Percentiles rank a stretch among this genome's conserved stretches.
These are phyloP conservation scores for Fusarium setosum DNA, from an alignment of 2,329 filamentous ascomycete genomes.

Conservation along the genomic window DNA sequence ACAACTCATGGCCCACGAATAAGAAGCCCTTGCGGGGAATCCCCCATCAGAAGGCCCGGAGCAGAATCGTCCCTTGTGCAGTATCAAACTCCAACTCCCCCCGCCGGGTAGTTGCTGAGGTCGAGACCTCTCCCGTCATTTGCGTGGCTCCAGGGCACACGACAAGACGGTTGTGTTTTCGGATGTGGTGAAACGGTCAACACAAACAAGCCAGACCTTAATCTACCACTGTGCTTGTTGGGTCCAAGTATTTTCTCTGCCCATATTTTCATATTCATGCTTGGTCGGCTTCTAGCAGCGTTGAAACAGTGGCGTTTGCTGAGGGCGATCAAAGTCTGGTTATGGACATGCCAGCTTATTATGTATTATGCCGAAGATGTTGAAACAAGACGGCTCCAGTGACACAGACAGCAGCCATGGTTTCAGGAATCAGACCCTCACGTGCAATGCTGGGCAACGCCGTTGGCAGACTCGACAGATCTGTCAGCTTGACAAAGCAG, in stretches of 20 bases:
- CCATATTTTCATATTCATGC: not conserved
- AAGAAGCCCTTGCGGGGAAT: not conserved
- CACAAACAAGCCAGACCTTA: not conserved
- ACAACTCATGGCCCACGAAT: not conserved
- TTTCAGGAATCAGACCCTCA: not conserved
- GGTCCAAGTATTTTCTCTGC: too few species aligned
- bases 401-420: not conserved
- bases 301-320: slow-evolving; percentile 6
- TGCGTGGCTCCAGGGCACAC: not conserved
- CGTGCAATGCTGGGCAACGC: not conserved
- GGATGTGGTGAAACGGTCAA: slow-evolving; percentile 12
- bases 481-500: slow-evolving; percentile 37
- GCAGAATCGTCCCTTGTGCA: not conserved
- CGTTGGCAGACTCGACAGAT: slow-evolving; percentile 12
- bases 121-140: slow-evolving; percentile 6
- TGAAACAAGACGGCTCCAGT: slow-evolving; percentile 11
- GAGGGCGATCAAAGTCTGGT: not conserved
- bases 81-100: not conserved
- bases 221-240: not conserved
- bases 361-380: slow-evolving; percentile 15
- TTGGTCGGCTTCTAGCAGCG: slow-evolving; percentile 1
- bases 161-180: not conserved
- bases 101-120: slow-evolving; percentile 14
- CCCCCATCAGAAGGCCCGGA: not conserved
- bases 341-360: not conserved